Evolutionary conservation across 768 basidiomycete genomes (phyloP), one percentile per base, ranked within the genome.

Genomic region (Boletus sp.): DNA sequence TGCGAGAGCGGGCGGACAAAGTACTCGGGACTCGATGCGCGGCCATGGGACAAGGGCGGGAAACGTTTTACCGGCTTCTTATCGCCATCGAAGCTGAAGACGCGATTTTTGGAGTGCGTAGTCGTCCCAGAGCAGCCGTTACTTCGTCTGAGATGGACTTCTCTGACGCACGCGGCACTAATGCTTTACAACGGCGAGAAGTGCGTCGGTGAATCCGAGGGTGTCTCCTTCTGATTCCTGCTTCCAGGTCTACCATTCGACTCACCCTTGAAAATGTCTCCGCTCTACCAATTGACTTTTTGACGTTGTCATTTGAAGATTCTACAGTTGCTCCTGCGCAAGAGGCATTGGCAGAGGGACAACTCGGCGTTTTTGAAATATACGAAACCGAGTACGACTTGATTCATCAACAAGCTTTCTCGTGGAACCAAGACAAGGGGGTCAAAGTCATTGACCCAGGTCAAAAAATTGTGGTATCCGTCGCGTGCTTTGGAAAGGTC

Each of bases 101-200:
- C 71, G 58, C 77, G 73, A 58, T 95, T 88, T 65, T 67, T 95
- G 63, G 84, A 94, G 64, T 95, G 88, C 70, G 76, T 79, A 35
- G 91, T 98, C 19, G 83, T 96, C 19, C 85, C 88, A 2, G 87
- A 92, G 62, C 91, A 94, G 64, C 97, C 97, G 9, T 70, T 94
- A 32, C 74, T 98, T 51, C 83, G 92, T 57, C 87, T 99, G 67
- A 80, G 90, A 51, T 77, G 90, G 65, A 90, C 88, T 15, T 92
- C 90, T n/a, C 74, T 97, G 21, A 95, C 90, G 1, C 93, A 97
- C 61, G 93, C 93, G 1, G 93, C 95, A 0, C 75, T 98, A 25
- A 96, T 97, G 92, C 75, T 98, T 47, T 98, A 96, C 65, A 83
- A 96, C 45, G 97, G 97, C 33, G 97, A 99, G 75, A 85, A 74